phyloP scores from a whole-genome alignment of 805 yeast genomes.

The Ogataea saltuana region DNA sequence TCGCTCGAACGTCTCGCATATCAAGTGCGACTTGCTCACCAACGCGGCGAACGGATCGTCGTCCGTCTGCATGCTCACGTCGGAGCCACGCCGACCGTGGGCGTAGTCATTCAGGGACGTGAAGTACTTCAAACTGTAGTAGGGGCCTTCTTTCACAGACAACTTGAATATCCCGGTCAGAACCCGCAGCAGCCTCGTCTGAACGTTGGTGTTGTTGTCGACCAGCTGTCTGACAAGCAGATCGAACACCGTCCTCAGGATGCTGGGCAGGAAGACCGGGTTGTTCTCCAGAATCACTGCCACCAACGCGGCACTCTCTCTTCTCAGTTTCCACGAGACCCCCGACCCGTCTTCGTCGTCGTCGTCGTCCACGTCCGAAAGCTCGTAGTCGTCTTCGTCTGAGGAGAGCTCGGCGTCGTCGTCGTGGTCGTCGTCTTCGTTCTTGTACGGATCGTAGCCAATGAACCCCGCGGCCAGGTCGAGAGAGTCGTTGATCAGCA shows the following conservation, averaged over 20 bases:
- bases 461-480: constrained; percentile 35
- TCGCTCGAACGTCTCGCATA: constrained; percentile 24
- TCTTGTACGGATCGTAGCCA: constrained; percentile 48
- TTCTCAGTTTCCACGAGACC: constrained; percentile 62
- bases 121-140: constrained; percentile 32
- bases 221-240: constrained; percentile 37
- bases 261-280: constrained; percentile 38
- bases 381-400: constrained; percentile 41
- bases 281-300: constrained; percentile 39
- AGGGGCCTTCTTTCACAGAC: constrained; percentile 34
- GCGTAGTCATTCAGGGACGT: constrained; percentile 26
- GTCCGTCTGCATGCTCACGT: constrained; percentile 39
- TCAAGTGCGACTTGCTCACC: constrained; percentile 3
- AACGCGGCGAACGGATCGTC: constrained; percentile 33
- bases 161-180: constrained; percentile 41
- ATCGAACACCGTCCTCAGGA: constrained; percentile 37
- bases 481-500: constrained; percentile 32
- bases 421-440: constrained; percentile 36
- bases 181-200: constrained; percentile 49
- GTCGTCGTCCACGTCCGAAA: constrained; percentile 46
- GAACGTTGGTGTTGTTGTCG: constrained; percentile 52
- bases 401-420: no score
- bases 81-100: constrained; percentile 36
- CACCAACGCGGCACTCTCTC: constrained; percentile 48
- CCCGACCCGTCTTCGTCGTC: constrained; percentile 43